These are phyloP conservation scores for Fragilaria crotonensis DNA, from an alignment of 108 stramenopile species.

Conservation along the genomic window DNA sequence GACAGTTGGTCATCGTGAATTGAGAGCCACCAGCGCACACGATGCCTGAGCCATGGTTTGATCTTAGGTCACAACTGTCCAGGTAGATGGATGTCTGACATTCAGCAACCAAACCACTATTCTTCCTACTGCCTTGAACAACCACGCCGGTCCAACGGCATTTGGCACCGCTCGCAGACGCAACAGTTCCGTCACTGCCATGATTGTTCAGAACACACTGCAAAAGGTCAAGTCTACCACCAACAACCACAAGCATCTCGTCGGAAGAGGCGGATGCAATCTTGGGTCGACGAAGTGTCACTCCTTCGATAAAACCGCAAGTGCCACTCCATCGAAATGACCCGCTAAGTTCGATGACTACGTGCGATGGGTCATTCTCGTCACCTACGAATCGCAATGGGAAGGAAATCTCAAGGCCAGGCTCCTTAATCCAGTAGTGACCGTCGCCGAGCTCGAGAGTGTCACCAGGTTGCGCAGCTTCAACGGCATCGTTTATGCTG, in stretches of 20 bases:
- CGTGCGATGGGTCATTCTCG: constrained; percentile 72
- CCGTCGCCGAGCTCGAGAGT: constrained; percentile 81
- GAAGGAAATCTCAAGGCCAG: constrained; percentile 42
- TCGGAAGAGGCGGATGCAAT: constrained; percentile 30
- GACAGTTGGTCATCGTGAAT: constrained; percentile 5
- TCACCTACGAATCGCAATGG: constrained; percentile 74
- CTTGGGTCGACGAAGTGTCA: constrained; percentile 67
- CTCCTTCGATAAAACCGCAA: constrained; percentile 76
- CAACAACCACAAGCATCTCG: constrained; percentile 38
- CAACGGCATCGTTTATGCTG: constrained; percentile 62
- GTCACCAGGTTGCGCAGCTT: constrained; percentile 63
- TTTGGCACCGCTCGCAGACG: constrained; percentile 13
- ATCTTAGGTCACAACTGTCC: constrained; percentile 6
- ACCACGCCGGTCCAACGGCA: constrained; percentile 13
- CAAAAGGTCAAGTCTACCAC: constrained; percentile 48
- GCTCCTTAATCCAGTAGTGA: constrained; percentile 75
- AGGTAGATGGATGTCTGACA: not conserved
- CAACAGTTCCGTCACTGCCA: constrained; percentile 39
- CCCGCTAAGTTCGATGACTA: constrained; percentile 77
- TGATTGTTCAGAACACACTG: constrained; percentile 65
- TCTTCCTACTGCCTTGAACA: constrained; percentile 16
- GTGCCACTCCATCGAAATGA: constrained; percentile 48
- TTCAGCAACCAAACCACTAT: constrained; percentile 6
- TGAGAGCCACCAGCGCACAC: constrained; percentile 9
- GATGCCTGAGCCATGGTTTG: constrained; percentile 12